Conservation (phyloP, 768 basidiomycete species). For the Suillus hirtellus region DNA sequence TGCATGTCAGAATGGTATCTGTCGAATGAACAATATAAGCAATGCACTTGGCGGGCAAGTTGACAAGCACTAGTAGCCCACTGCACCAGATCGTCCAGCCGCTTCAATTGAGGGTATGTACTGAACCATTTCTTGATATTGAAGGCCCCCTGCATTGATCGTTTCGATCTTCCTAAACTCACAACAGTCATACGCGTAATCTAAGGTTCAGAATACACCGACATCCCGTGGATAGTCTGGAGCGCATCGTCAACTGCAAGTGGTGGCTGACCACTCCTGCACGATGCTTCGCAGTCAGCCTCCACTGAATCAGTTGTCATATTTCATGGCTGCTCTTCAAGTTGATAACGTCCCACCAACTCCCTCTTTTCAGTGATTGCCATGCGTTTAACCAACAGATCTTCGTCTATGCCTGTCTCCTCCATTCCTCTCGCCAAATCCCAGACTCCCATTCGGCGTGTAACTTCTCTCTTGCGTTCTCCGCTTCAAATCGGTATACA, state of each 20-base stretch:
- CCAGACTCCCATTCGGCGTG: slow-evolving; percentile 2
- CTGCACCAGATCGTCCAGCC: background rate
- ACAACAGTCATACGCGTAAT: background rate
- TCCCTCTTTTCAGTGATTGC: background rate
- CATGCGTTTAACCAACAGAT: background rate
- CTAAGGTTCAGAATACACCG: background rate
- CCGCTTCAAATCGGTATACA: slow-evolving; percentile 16
- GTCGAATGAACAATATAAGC: background rate
- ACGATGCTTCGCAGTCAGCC: background rate
- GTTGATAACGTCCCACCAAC: background rate
- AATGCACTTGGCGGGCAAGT: background rate
- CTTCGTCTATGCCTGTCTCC: background rate
- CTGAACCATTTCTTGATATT: background rate
- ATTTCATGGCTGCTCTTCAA: background rate
- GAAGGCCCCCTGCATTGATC: background rate
- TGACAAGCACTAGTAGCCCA: background rate
- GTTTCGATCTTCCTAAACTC: background rate
- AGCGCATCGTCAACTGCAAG: background rate
- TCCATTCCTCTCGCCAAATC: background rate
- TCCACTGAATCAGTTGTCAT: background rate
- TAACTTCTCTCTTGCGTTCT: slow-evolving; percentile 19
- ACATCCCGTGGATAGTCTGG: background rate
- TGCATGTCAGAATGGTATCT: background rate
- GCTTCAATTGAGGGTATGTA: background rate
- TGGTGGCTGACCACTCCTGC: background rate